A percentile compares a stretch with the other conserved stretches of the same genome.
These are phyloP conservation scores for Melastoma malabathricum DNA, from an alignment of 345 rosid species.

Conservation along the genomic window DNA sequence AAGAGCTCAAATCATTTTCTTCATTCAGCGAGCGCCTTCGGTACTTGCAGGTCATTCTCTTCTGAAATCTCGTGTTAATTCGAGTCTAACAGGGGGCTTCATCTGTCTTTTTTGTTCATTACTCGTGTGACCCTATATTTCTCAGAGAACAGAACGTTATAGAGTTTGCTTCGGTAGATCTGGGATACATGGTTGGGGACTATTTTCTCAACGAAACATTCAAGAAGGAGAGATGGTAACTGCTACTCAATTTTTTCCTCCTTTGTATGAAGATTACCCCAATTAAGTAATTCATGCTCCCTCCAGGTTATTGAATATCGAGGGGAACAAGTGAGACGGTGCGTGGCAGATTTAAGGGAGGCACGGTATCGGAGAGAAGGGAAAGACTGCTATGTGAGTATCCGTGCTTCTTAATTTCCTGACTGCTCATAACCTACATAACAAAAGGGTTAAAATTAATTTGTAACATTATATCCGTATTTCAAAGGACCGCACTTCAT, in stretches of 20 bases:
- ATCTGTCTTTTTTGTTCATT: too few relatives aligned
- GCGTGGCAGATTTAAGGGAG: conserved; percentile 43
- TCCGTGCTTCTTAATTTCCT: not conserved
- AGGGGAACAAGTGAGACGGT: conserved; percentile 39
- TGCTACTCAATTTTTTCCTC: too few relatives aligned
- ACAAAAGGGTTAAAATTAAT: too few relatives aligned
- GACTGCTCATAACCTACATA: too few relatives aligned
- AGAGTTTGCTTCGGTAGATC: conserved; percentile 96
- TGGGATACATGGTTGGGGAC: conserved; percentile 99
- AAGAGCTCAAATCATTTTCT: conserved; percentile 67
- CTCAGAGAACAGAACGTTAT: conserved; percentile 78
- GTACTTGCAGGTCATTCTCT: conserved; percentile 58
- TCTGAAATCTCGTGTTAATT: too few relatives aligned
- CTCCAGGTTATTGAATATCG: conserved; percentile 42
- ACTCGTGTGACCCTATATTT: conserved; percentile 1
- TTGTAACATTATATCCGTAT: too few relatives aligned
- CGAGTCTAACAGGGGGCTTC: too few relatives aligned
- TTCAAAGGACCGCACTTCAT: not conserved
- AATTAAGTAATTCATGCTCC: not conserved
- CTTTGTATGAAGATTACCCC: too few relatives aligned
- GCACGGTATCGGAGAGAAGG: conserved; percentile 29
- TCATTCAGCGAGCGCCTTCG: conserved; percentile 88
- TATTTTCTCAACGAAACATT: conserved; percentile 77
- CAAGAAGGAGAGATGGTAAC: conserved; percentile 99
- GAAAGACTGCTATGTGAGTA: conserved; percentile 37